Base-by-base conservation (phyloP, 2,329 filamentous ascomycete species). In the Atkinsonella texensis region DNA sequence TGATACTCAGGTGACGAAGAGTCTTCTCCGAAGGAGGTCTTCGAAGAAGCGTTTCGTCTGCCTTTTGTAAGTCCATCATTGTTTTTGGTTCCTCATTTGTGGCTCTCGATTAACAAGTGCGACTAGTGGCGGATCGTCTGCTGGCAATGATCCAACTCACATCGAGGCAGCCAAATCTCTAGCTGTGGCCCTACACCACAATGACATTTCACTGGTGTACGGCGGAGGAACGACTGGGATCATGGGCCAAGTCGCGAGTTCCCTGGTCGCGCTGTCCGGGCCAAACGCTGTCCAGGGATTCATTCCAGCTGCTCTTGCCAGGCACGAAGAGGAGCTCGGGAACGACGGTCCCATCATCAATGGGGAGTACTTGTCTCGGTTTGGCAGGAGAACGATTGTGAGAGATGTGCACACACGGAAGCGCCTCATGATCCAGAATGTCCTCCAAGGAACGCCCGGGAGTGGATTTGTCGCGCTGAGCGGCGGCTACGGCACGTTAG, bases 371-470 rank as follows among this genome's bases (percentile, higher is more conserved):
- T 75, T 81, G 62, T 62, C 69, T 5, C 68, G 81, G 5, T 97
- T 87, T 64, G 91, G 91, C 3, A 73, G 76, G 38, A 95, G 89
- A 6, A 96, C 89, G 0, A 81, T 95, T 5, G 91, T 96, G 17
- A 77, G 81, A 58, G 89, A 95, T 64, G 97, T 97, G 91, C 91
- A 97, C 70, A 89, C 87, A 42, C 81, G 91, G 55, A 97, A 97
- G 74, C 80, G 85, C 56, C 76, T 91, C 71, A 96, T 97, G 91
- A 90, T 89, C 3, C 74, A 81, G 58, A 85, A 89, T 65, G 89
- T 96, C 9, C 77, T 93, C 18, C 78, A 81, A n/a, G 88, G 87
- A 17, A 89, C 85, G 0, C 80, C 83, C 0, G 90, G 90, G 0
- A 84, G 82, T 49, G 90, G 90, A 4, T 97, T 97, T 69, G 81